Evolutionary conservation across 495 filamentous ascomycete genomes (phyloP).

Genomic region (Aspergillus campestris): DNA sequence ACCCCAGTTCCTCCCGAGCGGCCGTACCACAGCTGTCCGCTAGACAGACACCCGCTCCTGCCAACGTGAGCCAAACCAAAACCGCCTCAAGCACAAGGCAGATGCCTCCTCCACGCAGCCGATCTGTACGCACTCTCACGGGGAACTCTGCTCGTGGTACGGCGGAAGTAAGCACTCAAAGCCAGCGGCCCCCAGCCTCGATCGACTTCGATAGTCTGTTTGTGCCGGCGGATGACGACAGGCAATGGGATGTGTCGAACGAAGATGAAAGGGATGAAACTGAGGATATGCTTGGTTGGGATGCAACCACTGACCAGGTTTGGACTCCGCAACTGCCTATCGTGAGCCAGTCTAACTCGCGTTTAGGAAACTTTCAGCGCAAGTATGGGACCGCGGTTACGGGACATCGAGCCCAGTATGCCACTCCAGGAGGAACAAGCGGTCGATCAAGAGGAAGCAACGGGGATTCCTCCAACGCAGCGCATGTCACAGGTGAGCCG

Average conservation of each 20-base stretch:
- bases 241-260: constrained; percentile 72
- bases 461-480: constrained; percentile 42
- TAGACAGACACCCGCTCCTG: constrained; percentile 20
- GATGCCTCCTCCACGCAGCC: constrained; percentile 18
- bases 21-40: constrained; percentile 27
- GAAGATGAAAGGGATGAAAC: constrained; percentile 54
- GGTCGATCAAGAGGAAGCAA: constrained; percentile 21
- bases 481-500: constrained; percentile 40
- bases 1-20: constrained; percentile 24
- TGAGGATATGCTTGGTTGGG: constrained; percentile 75
- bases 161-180: constrained; percentile 15
- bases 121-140: constrained; percentile 29
- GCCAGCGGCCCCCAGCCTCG: constrained; percentile 49
- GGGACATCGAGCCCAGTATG: constrained; percentile 11
- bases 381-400: constrained; percentile 17
- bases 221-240: constrained; percentile 64
- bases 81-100: constrained; percentile 6
- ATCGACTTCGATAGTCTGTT: constrained; percentile 69
- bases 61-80: constrained; percentile 9
- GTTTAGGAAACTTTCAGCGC: constrained; percentile 25
- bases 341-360: constrained; percentile 11
- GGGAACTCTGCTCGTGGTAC: constrained; percentile 22
- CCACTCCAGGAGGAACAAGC: background rate
- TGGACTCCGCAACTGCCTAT: background rate
- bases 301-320: constrained; percentile 53